Conservation (phyloP, 257 asterid genomes). For the Scutellaria barbata region DNA sequence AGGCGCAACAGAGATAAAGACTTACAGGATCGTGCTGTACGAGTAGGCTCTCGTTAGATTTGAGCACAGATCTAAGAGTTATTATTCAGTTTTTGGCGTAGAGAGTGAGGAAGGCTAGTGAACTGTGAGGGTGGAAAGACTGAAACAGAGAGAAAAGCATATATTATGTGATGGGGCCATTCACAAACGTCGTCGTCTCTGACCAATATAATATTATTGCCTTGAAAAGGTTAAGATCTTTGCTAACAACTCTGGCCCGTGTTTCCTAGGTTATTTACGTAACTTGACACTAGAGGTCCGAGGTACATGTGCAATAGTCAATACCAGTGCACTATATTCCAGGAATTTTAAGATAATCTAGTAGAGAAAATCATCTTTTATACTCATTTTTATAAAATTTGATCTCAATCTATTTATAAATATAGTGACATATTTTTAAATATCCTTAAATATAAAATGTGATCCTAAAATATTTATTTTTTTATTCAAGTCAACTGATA, state of each 20-base stretch:
- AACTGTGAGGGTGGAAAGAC: conserved; percentile 32
- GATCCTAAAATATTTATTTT: no score
- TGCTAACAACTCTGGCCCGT: background rate
- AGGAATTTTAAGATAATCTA: no score
- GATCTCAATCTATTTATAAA: no score
- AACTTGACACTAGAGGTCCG: conserved; percentile 1
- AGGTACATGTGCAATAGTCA: no score
- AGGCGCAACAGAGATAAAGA: conserved; percentile 34
- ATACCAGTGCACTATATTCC: no score
- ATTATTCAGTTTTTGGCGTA: conserved; percentile 27
- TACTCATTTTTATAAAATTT: no score
- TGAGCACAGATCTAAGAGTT: conserved; percentile 50
- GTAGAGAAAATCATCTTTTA: no score
- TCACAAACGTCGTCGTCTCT: conserved; percentile 27
- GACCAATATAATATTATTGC: background rate
- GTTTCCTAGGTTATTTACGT: conserved; percentile 28
- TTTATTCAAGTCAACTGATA: no score
- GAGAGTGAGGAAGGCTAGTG: conserved; percentile 17
- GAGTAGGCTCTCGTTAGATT: conserved; percentile 33
- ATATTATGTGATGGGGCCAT: conserved; percentile 21
- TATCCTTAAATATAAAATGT: no score
- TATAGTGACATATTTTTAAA: no score
- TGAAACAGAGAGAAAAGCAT: conserved; percentile 1
- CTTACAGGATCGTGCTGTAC: conserved; percentile 46
- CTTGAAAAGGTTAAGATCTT: no score